A percentile compares a stretch with the other conserved stretches of the same genome.
Conservation (phyloP, 257 asterid genomes). For the Eustoma russellianum region DNA sequence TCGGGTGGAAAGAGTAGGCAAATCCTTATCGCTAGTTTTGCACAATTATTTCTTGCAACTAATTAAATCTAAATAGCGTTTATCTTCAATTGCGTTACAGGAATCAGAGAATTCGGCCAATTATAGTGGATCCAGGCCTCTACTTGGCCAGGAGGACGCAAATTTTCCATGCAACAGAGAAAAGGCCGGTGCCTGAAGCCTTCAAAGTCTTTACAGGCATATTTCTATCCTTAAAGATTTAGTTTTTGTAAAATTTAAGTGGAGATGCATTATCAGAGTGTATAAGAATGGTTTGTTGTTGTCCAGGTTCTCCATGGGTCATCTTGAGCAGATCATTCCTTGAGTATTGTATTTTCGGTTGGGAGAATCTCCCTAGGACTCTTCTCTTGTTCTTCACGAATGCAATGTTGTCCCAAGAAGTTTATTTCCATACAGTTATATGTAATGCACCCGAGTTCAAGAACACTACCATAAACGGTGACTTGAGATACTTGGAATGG, state of each 20-base stretch:
- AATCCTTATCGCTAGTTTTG: conserved; percentile 27
- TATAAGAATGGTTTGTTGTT: background rate
- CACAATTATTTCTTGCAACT: conserved; percentile 1
- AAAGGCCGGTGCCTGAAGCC: conserved; percentile 89
- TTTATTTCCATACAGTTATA: conserved; percentile 83
- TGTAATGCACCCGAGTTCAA: conserved; percentile 74
- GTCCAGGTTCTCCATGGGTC: conserved; percentile 93
- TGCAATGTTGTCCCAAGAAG: conserved; percentile 65
- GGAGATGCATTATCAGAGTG: background rate
- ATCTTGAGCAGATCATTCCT: conserved; percentile 78
- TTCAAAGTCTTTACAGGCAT: conserved; percentile 81
- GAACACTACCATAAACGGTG: conserved; percentile 74
- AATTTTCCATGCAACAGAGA: conserved; percentile 87
- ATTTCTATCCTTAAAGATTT: conserved; percentile 1
- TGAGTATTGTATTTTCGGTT: conserved; percentile 76
- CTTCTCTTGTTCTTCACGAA: conserved; percentile 76
- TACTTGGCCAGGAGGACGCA: conserved; percentile 84
- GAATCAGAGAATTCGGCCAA: conserved; percentile 67
- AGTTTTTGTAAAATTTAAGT: too few relatives aligned
- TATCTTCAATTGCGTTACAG: conserved; percentile 36
- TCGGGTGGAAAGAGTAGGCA: conserved; percentile 99
- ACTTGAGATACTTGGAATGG: conserved; percentile 86
- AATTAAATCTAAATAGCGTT: conserved; percentile 8
- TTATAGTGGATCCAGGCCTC: conserved; percentile 89
- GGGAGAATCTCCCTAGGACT: conserved; percentile 97